Percentiles rank a stretch among this genome's conserved stretches.
These are phyloP conservation scores for Huntiella moniliformis DNA, from an alignment of 2,329 filamentous ascomycete species.

Conservation along the genomic window DNA sequence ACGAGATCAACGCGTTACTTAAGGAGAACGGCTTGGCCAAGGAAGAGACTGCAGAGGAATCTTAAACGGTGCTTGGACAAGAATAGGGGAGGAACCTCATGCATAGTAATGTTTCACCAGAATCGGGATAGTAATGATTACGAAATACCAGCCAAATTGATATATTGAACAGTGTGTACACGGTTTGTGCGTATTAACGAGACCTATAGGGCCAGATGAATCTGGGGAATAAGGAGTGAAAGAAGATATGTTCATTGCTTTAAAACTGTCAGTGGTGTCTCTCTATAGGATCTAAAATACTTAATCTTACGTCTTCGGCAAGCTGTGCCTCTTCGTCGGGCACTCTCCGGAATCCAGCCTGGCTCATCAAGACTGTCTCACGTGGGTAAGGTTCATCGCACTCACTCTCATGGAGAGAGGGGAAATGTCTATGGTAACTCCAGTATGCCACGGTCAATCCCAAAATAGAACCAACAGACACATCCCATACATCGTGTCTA, in stretches of 20 bases:
- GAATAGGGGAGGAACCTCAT: neutral
- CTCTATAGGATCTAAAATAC: no score
- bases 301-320: no score
- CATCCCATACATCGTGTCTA: conserved; percentile 52
- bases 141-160: neutral
- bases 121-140: conserved; percentile 8
- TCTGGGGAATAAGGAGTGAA: no score
- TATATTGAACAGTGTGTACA: neutral
- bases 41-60: conserved; percentile 53
- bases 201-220: no score
- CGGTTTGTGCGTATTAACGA: no score
- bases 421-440: conserved; percentile 48
- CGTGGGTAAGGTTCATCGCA: conserved; percentile 40
- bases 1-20: conserved; percentile 84
- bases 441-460: conserved; percentile 43
- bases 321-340: conserved; percentile 33
- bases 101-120: conserved; percentile 2
- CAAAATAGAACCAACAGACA: conserved; percentile 40
- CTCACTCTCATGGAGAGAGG: conserved; percentile 28
- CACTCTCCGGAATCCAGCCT: conserved; percentile 24
- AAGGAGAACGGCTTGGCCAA: conserved; percentile 94
- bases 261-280: no score
- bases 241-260: no score
- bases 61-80: conserved; percentile 21
- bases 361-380: conserved; percentile 21